A percentile compares a stretch with the other conserved stretches of the same genome.
Evolutionary conservation across 106 monocot species (phyloP).

Genomic region (Chionographis japonica): DNA sequence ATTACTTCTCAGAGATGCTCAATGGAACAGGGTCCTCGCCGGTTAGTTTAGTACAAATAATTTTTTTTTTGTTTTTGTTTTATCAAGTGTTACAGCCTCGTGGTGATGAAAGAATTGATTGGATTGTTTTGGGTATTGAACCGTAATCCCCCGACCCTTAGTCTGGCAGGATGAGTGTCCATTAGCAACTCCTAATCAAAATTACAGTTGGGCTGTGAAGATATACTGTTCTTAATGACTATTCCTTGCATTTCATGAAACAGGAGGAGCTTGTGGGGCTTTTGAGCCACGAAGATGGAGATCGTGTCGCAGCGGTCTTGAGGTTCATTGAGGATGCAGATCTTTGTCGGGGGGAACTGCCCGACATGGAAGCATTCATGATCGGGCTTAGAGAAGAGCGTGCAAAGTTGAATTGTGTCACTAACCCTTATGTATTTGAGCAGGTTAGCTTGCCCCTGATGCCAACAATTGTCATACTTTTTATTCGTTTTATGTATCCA

Average conservation of each 20-base stretch:
- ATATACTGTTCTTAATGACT: too few relatives aligned
- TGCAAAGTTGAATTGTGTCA: slow-evolving; percentile 60
- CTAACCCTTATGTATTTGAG: slow-evolving; percentile 73
- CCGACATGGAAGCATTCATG: slow-evolving; percentile 48
- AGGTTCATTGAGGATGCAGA: slow-evolving; percentile 63
- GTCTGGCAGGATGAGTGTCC: too few relatives aligned
- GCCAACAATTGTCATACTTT: not conserved
- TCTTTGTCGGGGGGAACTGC: slow-evolving; percentile 37
- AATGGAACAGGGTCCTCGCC: not conserved
- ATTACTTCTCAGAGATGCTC: slow-evolving; percentile 46
- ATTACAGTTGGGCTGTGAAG: too few relatives aligned
- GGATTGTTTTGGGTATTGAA: not conserved
- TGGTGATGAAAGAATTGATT: not conserved
- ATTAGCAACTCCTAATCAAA: too few relatives aligned
- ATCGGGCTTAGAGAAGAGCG: slow-evolving; percentile 58
- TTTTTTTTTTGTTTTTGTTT: not conserved
- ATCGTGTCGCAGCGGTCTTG: slow-evolving; percentile 34
- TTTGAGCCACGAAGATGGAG: slow-evolving; percentile 29
- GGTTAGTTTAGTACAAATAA: slow-evolving; percentile 15
- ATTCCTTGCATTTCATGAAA: too few relatives aligned
- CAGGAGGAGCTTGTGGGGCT: slow-evolving; percentile 11
- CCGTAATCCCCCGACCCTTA: too few relatives aligned
- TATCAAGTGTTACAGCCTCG: not conserved
- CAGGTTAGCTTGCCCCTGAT: slow-evolving; percentile 33
- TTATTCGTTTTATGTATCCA: not conserved